Conservation (phyloP, 306 rosid genomes). For the Trichosanthes truncata region DNA sequence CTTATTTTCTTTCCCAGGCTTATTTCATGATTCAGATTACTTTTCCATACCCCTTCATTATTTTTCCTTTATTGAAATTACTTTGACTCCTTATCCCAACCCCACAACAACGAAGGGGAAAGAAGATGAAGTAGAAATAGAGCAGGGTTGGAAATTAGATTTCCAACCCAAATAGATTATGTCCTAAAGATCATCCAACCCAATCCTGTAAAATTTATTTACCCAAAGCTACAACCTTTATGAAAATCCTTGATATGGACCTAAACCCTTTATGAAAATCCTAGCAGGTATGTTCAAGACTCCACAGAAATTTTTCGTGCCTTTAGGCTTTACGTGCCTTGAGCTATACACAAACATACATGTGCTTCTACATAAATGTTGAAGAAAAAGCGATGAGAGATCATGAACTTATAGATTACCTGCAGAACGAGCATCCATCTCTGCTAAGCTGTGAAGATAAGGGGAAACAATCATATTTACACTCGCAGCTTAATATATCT, state of each 20-base stretch:
- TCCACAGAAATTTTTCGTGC: background rate
- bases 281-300: background rate
- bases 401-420: conserved; percentile 10
- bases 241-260: background rate
- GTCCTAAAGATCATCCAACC: background rate
- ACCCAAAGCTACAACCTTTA: background rate
- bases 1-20: background rate
- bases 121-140: background rate
- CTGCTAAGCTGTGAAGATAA: conserved; percentile 8
- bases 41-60: background rate
- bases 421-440: conserved; percentile 17
- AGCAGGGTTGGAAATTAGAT: too few species aligned
- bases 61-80: background rate
- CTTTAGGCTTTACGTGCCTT: background rate
- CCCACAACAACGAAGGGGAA: background rate
- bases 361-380: background rate
- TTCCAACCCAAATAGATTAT: background rate
- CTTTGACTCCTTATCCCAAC: background rate
- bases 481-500: conserved; percentile 15
- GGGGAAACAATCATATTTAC: conserved; percentile 14
- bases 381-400: background rate
- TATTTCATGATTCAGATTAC: background rate
- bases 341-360: background rate
- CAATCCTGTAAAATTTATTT: background rate
- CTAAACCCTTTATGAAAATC: background rate